Evolutionary conservation across 345 rosid species (phyloP).

Genomic region (Arabis alpina): DNA sequence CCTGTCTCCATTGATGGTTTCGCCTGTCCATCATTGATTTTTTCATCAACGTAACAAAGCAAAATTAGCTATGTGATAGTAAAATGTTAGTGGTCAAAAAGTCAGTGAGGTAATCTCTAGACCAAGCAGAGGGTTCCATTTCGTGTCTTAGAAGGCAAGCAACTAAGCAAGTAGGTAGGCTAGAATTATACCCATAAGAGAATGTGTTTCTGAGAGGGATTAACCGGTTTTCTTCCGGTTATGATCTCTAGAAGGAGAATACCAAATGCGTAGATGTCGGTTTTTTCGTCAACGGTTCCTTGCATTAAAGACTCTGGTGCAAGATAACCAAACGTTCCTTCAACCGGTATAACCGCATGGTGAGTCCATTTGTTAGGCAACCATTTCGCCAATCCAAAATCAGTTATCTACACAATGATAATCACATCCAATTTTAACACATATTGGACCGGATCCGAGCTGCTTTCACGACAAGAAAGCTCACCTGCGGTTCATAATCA

Average conservation of each 20-base stretch:
- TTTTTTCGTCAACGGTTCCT: slow-evolving; percentile 93
- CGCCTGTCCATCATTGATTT: slow-evolving; percentile 51
- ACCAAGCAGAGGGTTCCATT: not conserved
- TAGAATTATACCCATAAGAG: slow-evolving; percentile 71
- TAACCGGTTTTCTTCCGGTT: slow-evolving; percentile 78
- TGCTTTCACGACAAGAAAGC: slow-evolving; percentile 32
- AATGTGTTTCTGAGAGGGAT: slow-evolving; percentile 75
- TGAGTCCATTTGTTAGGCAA: slow-evolving; percentile 93
- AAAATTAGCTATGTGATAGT: not conserved
- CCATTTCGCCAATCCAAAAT: slow-evolving; percentile 97
- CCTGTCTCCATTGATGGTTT: slow-evolving; percentile 84
- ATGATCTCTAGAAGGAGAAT: slow-evolving; percentile 85
- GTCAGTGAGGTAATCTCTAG: not conserved
- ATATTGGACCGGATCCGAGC: not conserved
- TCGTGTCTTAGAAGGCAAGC: slow-evolving; percentile 14
- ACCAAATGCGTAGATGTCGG: slow-evolving; percentile 88
- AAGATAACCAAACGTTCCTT: slow-evolving; percentile 96
- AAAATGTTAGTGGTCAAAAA: not conserved
- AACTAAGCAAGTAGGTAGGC: not conserved
- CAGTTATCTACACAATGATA: slow-evolving; percentile 61
- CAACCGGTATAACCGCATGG: slow-evolving; percentile 86
- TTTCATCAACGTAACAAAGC: not conserved
- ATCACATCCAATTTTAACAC: not conserved
- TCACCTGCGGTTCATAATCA: slow-evolving; percentile 86
- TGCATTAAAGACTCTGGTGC: slow-evolving; percentile 98